These are phyloP conservation scores for Aspergillus phoenicis DNA, from an alignment of 2,329 filamentous ascomycete genomes.

Conservation along the genomic window DNA sequence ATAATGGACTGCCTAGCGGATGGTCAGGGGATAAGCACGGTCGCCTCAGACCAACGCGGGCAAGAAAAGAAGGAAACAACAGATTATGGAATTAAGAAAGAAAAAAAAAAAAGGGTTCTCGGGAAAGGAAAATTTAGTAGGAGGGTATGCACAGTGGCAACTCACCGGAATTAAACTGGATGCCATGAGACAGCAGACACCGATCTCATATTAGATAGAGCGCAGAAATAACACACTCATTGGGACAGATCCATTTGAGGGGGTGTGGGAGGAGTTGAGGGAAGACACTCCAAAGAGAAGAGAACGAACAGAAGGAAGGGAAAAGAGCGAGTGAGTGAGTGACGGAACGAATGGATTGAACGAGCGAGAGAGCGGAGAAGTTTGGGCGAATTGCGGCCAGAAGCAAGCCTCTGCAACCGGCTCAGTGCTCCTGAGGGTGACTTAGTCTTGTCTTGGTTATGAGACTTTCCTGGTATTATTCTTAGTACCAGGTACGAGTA, in stretches of 20 bases:
- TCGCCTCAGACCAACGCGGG: background rate
- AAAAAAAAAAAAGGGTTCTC: background rate
- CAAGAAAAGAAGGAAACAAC: background rate
- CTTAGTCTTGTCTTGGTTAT: background rate
- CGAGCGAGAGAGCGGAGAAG: conserved; percentile 26
- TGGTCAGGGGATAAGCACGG: conserved; percentile 18
- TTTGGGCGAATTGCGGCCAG: conserved; percentile 7
- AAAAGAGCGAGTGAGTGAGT: conserved; percentile 25
- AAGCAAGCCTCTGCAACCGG: conserved; percentile 11
- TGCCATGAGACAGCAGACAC: conserved; percentile 13
- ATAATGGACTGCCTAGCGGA: conserved; percentile 9
- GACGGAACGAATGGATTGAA: conserved; percentile 24
- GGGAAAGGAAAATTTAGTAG: background rate
- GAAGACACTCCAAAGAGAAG: conserved; percentile 8
- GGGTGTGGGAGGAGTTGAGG: background rate
- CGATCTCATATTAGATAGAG: conserved; percentile 12
- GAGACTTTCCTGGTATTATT: background rate
- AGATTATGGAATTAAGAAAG: background rate
- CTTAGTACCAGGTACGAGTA: background rate
- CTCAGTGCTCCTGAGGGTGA: background rate
- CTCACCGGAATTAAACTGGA: conserved; percentile 12
- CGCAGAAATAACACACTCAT: conserved; percentile 8
- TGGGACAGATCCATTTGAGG: background rate
- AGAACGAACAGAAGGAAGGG: conserved; percentile 14
- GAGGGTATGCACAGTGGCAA: background rate